Conservation (phyloP, 495 filamentous ascomycete genomes). For the Penicillium lagena region DNA sequence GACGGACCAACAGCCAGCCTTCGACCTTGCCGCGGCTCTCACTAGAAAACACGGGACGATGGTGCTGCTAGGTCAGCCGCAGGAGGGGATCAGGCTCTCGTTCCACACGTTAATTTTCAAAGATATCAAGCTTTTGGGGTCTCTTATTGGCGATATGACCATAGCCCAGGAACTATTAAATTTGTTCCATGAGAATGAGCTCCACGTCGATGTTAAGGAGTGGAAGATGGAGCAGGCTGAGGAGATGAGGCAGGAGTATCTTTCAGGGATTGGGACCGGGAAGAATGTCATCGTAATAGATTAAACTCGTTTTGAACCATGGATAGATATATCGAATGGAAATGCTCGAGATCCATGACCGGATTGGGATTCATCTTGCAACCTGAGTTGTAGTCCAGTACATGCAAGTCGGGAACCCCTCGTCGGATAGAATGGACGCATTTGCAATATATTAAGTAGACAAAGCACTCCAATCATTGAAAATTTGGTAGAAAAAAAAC, state of each 20-base stretch:
- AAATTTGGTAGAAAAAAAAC: too few relatives aligned
- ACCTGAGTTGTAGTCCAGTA: too few relatives aligned
- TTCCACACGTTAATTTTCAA: conserved; percentile 4
- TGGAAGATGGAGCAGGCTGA: conserved; percentile 6
- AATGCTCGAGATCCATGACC: too few relatives aligned
- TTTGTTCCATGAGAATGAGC: neutral
- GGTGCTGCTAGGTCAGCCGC: conserved; percentile 7
- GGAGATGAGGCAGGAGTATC: conserved; percentile 3
- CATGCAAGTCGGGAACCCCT: too few relatives aligned
- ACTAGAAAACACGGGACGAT: conserved; percentile 9
- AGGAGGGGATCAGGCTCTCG: conserved; percentile 5
- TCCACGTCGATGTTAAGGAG: conserved; percentile 5
- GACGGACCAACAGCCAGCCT: conserved; percentile 4
- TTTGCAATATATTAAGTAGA: too few relatives aligned
- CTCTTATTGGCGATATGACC: conserved; percentile 3
- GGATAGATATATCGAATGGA: too few relatives aligned
- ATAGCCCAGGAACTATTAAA: neutral
- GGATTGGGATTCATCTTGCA: too few relatives aligned
- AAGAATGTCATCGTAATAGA: conserved; percentile 6
- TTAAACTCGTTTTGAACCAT: neutral
- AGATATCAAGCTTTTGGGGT: conserved; percentile 8
- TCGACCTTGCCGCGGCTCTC: conserved; percentile 5
- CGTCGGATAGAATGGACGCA: too few relatives aligned
- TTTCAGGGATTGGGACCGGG: neutral
- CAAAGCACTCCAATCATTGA: too few relatives aligned